A percentile compares a stretch with the other conserved stretches of the same genome.
Evolutionary conservation across 2,329 filamentous ascomycete genomes (phyloP).

Genomic region (Aureobasidium subglaciale): DNA sequence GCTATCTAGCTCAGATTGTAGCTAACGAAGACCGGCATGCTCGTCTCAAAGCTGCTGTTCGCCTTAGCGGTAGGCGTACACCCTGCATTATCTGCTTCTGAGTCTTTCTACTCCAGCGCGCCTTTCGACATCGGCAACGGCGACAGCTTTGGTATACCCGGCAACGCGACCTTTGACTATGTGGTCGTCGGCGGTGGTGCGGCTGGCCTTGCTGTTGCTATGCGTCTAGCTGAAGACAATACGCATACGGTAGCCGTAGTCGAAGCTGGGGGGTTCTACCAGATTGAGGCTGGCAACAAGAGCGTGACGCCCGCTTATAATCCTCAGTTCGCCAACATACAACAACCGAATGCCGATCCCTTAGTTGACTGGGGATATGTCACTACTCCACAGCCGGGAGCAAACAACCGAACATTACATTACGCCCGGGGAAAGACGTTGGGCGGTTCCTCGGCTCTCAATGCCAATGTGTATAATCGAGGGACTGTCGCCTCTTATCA

Average conservation of each 20-base stretch:
- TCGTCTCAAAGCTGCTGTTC: too few relatives aligned
- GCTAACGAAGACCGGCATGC: too few relatives aligned
- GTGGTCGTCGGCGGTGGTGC: conserved; percentile 21
- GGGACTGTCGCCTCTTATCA: conserved; percentile 27
- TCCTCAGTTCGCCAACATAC: not conserved
- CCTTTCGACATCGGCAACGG: not conserved
- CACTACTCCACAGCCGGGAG: conserved; percentile 19
- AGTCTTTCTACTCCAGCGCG: not conserved
- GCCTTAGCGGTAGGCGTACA: not conserved
- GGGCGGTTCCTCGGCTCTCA: conserved; percentile 23
- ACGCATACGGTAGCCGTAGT: conserved; percentile 21
- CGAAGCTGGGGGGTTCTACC: conserved; percentile 23
- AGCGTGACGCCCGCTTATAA: not conserved
- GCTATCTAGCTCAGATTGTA: too few relatives aligned
- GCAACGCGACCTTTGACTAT: conserved; percentile 21
- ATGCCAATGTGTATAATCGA: conserved; percentile 25
- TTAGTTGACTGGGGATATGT: conserved; percentile 26
- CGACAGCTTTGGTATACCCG: not conserved
- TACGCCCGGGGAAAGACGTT: conserved; percentile 26
- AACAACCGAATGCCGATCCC: conserved; percentile 18
- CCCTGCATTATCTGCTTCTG: not conserved
- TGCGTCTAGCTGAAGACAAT: conserved; percentile 18
- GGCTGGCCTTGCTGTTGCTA: conserved; percentile 20
- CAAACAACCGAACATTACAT: not conserved
- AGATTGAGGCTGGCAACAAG: conserved; percentile 20